These are phyloP conservation scores for Neurospora sp. DNA, from an alignment of 495 filamentous ascomycete genomes.

Conservation along the genomic window DNA sequence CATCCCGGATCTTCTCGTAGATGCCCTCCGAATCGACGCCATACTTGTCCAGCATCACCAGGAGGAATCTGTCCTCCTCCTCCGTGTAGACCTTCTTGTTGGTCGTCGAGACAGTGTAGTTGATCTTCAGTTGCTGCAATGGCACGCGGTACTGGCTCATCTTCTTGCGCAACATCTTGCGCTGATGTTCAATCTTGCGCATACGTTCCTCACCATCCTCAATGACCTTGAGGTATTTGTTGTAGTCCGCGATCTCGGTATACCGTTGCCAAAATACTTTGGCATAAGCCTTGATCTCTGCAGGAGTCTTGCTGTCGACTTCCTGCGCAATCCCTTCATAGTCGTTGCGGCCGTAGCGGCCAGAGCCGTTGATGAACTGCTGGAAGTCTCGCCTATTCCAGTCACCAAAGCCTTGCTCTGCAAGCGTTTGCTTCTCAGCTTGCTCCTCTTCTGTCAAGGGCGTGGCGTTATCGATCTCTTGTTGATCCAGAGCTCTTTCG, in stretches of 20 bases:
- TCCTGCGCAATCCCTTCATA: conserved; percentile 79
- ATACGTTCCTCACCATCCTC: conserved; percentile 86
- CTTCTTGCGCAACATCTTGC: conserved; percentile 91
- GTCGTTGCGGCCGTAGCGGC: conserved; percentile 78
- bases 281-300: conserved; percentile 81
- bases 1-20: conserved; percentile 78
- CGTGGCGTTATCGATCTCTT: conserved; percentile 83
- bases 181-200: conserved; percentile 80
- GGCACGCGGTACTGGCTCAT: conserved; percentile 92
- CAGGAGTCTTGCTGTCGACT: conserved; percentile 77
- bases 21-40: conserved; percentile 79
- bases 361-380: conserved; percentile 91
- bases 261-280: conserved; percentile 92
- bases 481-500: conserved; percentile 78
- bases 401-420: conserved; percentile 74
- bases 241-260: conserved; percentile 75
- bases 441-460: conserved; percentile 85
- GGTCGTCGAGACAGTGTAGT: conserved; percentile 95
- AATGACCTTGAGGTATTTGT: conserved; percentile 77
- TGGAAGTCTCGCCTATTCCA: conserved; percentile 99
- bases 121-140: conserved; percentile 94
- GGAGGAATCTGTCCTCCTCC: conserved; percentile 92
- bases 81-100: conserved; percentile 99
- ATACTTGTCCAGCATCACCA: conserved; percentile 84
- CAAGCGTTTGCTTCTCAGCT: conserved; percentile 67